These are phyloP conservation scores for Ophiocordyceps australis DNA, from an alignment of 2,329 filamentous ascomycete species.

Conservation along the genomic window DNA sequence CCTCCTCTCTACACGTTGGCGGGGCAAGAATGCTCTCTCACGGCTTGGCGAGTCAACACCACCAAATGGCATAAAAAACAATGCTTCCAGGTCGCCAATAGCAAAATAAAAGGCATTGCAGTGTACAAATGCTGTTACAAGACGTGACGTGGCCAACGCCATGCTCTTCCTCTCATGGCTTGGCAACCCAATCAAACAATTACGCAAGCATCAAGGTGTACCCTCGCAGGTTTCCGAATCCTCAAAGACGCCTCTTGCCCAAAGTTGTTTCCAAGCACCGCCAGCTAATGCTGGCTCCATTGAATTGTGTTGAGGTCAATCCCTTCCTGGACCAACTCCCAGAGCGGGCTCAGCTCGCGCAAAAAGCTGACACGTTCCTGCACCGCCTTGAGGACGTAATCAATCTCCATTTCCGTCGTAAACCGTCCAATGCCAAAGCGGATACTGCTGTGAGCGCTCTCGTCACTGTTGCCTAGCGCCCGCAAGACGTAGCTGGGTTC, in stretches of 20 bases:
- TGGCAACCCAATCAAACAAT: slow-evolving; percentile 1
- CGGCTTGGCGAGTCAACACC: too few relatives aligned
- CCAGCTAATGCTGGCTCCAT: slow-evolving; percentile 97
- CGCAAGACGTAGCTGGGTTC: slow-evolving; percentile 94
- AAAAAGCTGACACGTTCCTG: slow-evolving; percentile 81
- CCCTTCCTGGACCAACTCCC: slow-evolving; percentile 96
- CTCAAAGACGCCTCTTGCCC: neutral
- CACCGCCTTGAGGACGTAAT: slow-evolving; percentile 93
- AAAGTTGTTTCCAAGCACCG: slow-evolving; percentile 6
- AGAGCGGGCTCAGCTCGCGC: slow-evolving; percentile 84
- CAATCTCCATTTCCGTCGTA: slow-evolving; percentile 86
- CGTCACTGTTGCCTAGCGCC: slow-evolving; percentile 87
- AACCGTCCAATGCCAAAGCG: slow-evolving; percentile 95
- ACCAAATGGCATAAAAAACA: too few relatives aligned
- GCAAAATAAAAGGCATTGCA: too few relatives aligned
- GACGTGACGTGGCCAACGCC: slow-evolving; percentile 7
- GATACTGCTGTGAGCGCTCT: slow-evolving; percentile 95
- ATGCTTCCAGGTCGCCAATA: too few relatives aligned
- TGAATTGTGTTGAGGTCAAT: slow-evolving; percentile 91
- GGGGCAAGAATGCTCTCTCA: too few relatives aligned
- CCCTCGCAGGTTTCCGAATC: too few relatives aligned
- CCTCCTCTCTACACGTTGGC: too few relatives aligned
- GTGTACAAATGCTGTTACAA: slow-evolving; percentile 16
- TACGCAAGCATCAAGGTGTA: too few relatives aligned
- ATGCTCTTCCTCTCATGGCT: slow-evolving; percentile 1